Percentiles rank a stretch among this genome's conserved stretches.
These are phyloP conservation scores for Raphanus sativus DNA, from an alignment of 345 rosid species.

Conservation along the genomic window DNA sequence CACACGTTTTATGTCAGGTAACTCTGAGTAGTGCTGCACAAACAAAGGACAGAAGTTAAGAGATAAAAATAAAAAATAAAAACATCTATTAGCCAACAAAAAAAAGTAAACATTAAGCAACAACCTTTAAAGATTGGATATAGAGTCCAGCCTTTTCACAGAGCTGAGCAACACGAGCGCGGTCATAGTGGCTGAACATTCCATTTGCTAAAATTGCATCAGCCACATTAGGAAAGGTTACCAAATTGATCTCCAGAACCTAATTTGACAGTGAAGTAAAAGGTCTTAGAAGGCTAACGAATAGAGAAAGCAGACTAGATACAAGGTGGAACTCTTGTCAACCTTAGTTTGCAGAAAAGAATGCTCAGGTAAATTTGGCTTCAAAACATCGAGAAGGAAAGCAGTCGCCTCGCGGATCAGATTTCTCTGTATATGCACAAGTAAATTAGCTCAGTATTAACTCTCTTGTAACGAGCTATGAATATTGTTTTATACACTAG, in stretches of 20 bases:
- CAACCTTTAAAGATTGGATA: slow-evolving; percentile 86
- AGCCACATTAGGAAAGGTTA: slow-evolving; percentile 98
- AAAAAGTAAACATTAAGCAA: slow-evolving; percentile 1
- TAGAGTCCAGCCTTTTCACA: slow-evolving; percentile 99
- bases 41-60: slow-evolving; percentile 27
- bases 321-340: slow-evolving; percentile 21
- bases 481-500: neutral
- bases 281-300: slow-evolving; percentile 23
- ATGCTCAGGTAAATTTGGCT: slow-evolving; percentile 96
- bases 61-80: neutral
- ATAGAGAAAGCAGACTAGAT: slow-evolving; percentile 1
- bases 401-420: slow-evolving; percentile 99
- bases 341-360: slow-evolving; percentile 97
- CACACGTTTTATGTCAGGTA: slow-evolving; percentile 98
- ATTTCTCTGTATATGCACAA: slow-evolving; percentile 64
- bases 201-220: slow-evolving; percentile 99
- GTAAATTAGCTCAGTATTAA: slow-evolving; percentile 16
- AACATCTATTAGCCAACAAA: slow-evolving; percentile 4
- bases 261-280: slow-evolving; percentile 38
- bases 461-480: slow-evolving; percentile 4
- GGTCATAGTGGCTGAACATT: slow-evolving; percentile 99
- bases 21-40: slow-evolving; percentile 93
- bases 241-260: slow-evolving; percentile 99
- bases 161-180: slow-evolving; percentile 95
- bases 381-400: slow-evolving; percentile 92